These are phyloP conservation scores for Cercospora sp. DNA, from an alignment of 2,329 filamentous ascomycete species.

Conservation along the genomic window DNA sequence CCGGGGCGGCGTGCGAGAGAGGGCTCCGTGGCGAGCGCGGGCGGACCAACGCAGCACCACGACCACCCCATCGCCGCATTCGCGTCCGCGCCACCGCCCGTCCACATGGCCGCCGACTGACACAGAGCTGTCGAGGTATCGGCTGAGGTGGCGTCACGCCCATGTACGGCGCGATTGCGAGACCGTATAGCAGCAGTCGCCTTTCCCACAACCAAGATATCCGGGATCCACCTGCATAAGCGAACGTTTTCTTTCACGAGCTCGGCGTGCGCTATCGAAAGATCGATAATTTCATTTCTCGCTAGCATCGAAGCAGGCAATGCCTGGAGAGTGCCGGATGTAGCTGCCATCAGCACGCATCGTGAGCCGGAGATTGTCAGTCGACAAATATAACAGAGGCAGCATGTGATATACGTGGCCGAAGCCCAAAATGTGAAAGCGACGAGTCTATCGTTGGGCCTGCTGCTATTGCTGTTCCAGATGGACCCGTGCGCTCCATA, in stretches of 20 bases:
- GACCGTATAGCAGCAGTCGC: neutral
- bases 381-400: neutral
- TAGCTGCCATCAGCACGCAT: conserved; percentile 4
- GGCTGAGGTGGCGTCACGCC: neutral
- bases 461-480: conserved; percentile 6
- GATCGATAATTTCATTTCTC: conserved; percentile 11
- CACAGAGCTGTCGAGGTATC: neutral
- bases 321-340: conserved; percentile 6
- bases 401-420: neutral
- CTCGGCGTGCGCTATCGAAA: conserved; percentile 15
- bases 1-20: neutral
- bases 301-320: conserved; percentile 19
- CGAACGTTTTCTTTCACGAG: conserved; percentile 12
- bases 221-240: conserved; percentile 15
- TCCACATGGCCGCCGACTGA: neutral
- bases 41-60: neutral
- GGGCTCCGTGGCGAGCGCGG: neutral
- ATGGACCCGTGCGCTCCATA: neutral
- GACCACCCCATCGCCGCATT: neutral
- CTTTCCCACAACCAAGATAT: neutral
- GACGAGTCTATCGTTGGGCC: conserved; percentile 14
- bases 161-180: neutral
- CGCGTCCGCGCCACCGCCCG: neutral
- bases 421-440: neutral
- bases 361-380: neutral